Evolutionary conservation across 2,329 filamentous ascomycete genomes (phyloP).

Genomic region (Fusarium sp.): DNA sequence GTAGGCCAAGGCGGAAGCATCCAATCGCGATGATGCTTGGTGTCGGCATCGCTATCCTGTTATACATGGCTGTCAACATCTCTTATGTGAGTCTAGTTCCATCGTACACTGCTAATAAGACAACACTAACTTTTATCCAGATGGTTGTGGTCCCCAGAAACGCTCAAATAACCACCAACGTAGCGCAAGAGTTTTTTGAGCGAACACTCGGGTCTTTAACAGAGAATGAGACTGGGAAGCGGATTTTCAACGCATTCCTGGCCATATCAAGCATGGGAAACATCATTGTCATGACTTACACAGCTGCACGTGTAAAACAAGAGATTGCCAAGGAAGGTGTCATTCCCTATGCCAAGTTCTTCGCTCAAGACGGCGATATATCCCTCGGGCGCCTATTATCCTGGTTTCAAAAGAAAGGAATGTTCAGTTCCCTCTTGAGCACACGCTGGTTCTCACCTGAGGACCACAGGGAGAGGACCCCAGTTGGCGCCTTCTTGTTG

Average conservation of each 20-base stretch:
- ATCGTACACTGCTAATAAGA: accelerated
- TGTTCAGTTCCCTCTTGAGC: constrained; percentile 48
- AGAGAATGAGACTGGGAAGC: constrained; percentile 46
- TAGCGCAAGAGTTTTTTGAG: constrained; percentile 55
- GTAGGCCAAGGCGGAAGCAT: constrained; percentile 51
- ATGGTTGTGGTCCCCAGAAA: constrained; percentile 54
- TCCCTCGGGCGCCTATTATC: constrained; percentile 52
- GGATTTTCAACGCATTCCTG: constrained; percentile 63
- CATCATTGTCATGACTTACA: constrained; percentile 69
- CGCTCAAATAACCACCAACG: constrained; percentile 22
- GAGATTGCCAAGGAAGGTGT: constrained; percentile 72
- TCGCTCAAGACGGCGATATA: constrained; percentile 57
- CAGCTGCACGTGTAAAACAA: constrained; percentile 68
- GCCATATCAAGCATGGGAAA: constrained; percentile 69
- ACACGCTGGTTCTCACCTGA: constrained; percentile 53
- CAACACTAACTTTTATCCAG: constrained; percentile 41
- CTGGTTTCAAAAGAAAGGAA: constrained; percentile 51
- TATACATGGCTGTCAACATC: constrained; percentile 57
- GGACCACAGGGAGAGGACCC: constrained; percentile 54
- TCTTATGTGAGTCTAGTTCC: constrained; percentile 50
- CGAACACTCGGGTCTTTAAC: constrained; percentile 50
- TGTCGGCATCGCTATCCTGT: constrained; percentile 49
- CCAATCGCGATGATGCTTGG: constrained; percentile 51
- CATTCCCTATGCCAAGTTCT: constrained; percentile 64
- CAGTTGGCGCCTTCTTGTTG: constrained; percentile 54